Evolutionary conservation across 345 rosid species (phyloP), one percentile per base, ranked within the genome.

Genomic region (Diplotaxis tenuifolia): DNA sequence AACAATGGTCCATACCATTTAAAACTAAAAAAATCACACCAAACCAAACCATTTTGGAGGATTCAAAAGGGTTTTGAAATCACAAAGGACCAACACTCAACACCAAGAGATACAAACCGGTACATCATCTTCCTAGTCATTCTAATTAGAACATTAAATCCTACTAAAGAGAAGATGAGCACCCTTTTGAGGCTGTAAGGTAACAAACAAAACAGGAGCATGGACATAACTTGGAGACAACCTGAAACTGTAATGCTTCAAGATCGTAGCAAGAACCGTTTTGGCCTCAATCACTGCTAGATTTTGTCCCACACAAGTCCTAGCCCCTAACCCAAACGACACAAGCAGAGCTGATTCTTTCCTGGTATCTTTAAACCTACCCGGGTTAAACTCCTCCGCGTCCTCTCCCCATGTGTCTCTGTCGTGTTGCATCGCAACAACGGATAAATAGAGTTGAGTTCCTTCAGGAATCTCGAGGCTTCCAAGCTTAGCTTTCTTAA

Each of bases 391-490:
- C 76, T 84, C 80, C 4, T 83, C 76, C 0, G 85, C 93, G 22
- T 89, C 95, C 8, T 70, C 73, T 42, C 96, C 97, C 98, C 98
- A 91, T 45, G 85, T 68, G 22, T 79, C 85, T 20, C 40, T 63
- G 68, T 89, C 93, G 34, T 77, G 93, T 28, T 93, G 97, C 29
- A 85, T 73, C 8, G 87, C 88, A 7, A 78, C 23, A 11, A 76
- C 9, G 0, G 92, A 78, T 49, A 94, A 7, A 59, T 65, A 81
- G 42, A 94, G 60, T 15, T 91, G 88, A 4, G 94, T 91, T 29
- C 81, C 82, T 4, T 79, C 83, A 9, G 97, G 96, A 71, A 91
- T 31, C 42, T 86, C 75, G 5, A 94, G 78, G 67, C 32, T 74
- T 49, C 97, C 96, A 1, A 89, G 75, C 80, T 86, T 84, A 23